Conservation (phyloP, 306 rosid species). For the Begonia loranthoides region DNA sequence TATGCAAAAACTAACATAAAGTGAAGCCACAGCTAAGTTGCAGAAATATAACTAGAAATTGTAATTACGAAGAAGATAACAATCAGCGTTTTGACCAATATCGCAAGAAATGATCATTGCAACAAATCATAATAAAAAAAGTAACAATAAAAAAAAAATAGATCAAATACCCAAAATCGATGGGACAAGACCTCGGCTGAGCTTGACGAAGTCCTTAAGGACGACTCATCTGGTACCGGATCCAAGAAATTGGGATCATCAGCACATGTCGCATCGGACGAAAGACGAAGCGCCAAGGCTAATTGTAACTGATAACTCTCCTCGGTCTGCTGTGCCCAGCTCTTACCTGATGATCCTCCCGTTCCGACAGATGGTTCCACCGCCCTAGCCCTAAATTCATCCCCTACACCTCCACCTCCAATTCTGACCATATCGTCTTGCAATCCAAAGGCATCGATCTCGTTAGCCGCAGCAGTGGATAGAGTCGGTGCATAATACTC, state of each 20-base stretch:
- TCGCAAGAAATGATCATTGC: not conserved
- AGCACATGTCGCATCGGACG: constrained; percentile 79
- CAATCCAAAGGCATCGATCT: constrained; percentile 56
- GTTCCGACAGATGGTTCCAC: constrained; percentile 24
- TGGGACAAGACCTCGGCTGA: constrained; percentile 62
- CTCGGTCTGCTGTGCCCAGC: constrained; percentile 99
- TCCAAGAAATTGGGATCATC: constrained; percentile 92
- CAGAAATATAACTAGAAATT: no score
- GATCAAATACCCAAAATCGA: constrained; percentile 77
- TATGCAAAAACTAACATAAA: no score
- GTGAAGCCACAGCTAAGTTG: no score
- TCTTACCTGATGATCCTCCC: constrained; percentile 55
- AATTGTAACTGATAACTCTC: constrained; percentile 96
- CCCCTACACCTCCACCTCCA: constrained; percentile 20
- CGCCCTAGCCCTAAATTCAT: constrained; percentile 34
- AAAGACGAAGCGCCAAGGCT: constrained; percentile 75
- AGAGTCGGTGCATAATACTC: constrained; percentile 71
- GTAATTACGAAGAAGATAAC: not conserved
- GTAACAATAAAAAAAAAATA: not conserved
- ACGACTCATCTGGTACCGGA: constrained; percentile 46
- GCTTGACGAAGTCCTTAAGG: constrained; percentile 21
- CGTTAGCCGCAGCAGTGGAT: constrained; percentile 47
- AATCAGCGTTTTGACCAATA: not conserved
- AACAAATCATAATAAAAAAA: not conserved
- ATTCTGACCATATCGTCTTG: constrained; percentile 41